Evolutionary conservation across 2,329 filamentous ascomycete species (phyloP), one percentile per base, ranked within the genome.

Genomic region (Cercospora canescens): DNA sequence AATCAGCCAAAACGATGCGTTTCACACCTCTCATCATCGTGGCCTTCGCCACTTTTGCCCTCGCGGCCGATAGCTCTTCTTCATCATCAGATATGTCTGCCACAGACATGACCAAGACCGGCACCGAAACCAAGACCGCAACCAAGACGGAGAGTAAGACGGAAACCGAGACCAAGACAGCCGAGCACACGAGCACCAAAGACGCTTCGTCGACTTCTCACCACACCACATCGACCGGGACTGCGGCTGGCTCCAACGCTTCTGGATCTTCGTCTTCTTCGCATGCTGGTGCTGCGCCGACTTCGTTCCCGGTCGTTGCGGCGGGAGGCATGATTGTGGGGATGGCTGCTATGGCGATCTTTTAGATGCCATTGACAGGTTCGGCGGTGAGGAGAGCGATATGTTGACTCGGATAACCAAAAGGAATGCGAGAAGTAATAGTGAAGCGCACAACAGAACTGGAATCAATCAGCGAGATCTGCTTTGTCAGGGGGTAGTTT

Each of bases 341-440:
- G 26, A 60, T 60, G 58, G 58, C 58, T 48, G 58, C 58, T 18
- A n/a, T 60, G 39, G 58, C 26, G 12, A 50, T 60, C 16, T 60
- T 60, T 41, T 60, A 50, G 30, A 18, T 6, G 12, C 2, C 11
- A 2, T 30, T 32, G 50, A 6, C 6, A 32, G 28, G 21, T 18
- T 14, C 11, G 48, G 45, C 11, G 21, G 11, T 52, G n/a, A 28
- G 48, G 24, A 14, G 6, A 52, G 2, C 4, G n/a, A 8, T 45
- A 11, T 18, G 18, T 8, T 18, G 39, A 11, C 1, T 11, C n/a
- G 18, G n/a, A 45, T n/a, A 18, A 11, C 9, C 3, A 21, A 8
- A 7, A 9, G 6, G 16, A 21, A 9, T 3, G 14, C 8, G 32
- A 35, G 32, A 35, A 11, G 32, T 35, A 8, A 12, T 35, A 35